These are phyloP conservation scores for Botrytis hyacinthi DNA, from an alignment of 2,329 filamentous ascomycete genomes.

Conservation along the genomic window DNA sequence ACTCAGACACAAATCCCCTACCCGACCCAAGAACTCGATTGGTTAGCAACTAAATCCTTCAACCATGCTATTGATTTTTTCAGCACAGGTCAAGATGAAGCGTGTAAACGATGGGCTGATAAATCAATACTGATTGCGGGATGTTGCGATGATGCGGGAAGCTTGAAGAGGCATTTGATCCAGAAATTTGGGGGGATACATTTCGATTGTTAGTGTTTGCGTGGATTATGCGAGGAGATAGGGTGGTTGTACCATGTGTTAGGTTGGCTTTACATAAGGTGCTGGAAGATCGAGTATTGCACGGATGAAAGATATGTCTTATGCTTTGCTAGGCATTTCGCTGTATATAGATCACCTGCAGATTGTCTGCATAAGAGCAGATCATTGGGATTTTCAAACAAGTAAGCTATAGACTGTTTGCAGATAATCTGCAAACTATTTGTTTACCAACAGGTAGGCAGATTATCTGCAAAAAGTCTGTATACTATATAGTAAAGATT, in stretches of 20 bases:
- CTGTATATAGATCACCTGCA: too few species aligned
- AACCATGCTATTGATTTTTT: conserved; percentile 71
- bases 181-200: conserved; percentile 2
- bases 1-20: conserved; percentile 49
- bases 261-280: background rate
- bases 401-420: too few species aligned
- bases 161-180: conserved; percentile 25
- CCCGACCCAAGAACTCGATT: conserved; percentile 68
- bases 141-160: conserved; percentile 35
- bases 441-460: too few species aligned
- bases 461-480: too few species aligned
- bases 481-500: too few species aligned
- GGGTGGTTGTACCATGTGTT: background rate
- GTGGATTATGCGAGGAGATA: background rate
- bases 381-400: too few species aligned
- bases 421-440: too few species aligned
- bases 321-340: background rate
- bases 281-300: background rate
- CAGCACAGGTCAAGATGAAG: conserved; percentile 51
- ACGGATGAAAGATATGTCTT: background rate
- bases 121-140: conserved; percentile 39
- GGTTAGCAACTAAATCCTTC: conserved; percentile 68
- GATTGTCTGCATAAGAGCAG: too few species aligned
- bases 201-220: background rate
- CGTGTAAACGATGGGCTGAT: conserved; percentile 47